These are phyloP conservation scores for Coniochaeta sp. DNA, from an alignment of 2,329 filamentous ascomycete species.

Conservation along the genomic window DNA sequence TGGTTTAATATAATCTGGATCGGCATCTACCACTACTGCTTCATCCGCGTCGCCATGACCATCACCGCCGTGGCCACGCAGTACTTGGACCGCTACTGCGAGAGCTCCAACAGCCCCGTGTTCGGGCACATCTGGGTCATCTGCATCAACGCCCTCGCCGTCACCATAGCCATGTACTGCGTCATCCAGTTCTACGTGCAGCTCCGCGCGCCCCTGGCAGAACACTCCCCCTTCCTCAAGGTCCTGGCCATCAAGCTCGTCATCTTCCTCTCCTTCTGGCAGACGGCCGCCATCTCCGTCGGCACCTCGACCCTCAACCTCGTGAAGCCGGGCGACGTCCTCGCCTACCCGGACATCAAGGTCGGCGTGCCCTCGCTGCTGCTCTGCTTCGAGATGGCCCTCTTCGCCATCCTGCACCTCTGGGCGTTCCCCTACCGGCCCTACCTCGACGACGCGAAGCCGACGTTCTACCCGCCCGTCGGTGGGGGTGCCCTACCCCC, in stretches of 20 bases:
- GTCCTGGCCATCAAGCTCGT: slow-evolving; percentile 83
- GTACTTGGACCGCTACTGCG: slow-evolving; percentile 64
- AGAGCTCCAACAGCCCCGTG: slow-evolving; percentile 66
- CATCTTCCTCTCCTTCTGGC: slow-evolving; percentile 90
- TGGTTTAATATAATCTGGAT: slow-evolving; percentile 89
- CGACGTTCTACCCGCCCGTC: slow-evolving; percentile 38
- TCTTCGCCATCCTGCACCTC: slow-evolving; percentile 70
- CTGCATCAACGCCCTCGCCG: slow-evolving; percentile 62
- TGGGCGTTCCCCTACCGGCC: slow-evolving; percentile 75
- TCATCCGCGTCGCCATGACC: slow-evolving; percentile 73
- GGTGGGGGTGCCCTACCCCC: slow-evolving; percentile 27
- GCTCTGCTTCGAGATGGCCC: slow-evolving; percentile 77
- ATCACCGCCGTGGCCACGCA: slow-evolving; percentile 69
- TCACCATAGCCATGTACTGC: slow-evolving; percentile 82
- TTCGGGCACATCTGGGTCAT: slow-evolving; percentile 82
- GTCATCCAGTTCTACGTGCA: slow-evolving; percentile 83
- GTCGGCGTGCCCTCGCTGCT: slow-evolving; percentile 73
- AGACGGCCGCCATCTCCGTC: slow-evolving; percentile 47
- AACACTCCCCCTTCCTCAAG: slow-evolving; percentile 26
- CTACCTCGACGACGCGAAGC: slow-evolving; percentile 46
- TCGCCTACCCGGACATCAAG: slow-evolving; percentile 70
- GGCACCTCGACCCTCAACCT: slow-evolving; percentile 54
- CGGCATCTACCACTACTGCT: slow-evolving; percentile 79
- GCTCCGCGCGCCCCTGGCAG: slow-evolving; percentile 35
- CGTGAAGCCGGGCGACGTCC: slow-evolving; percentile 47